These are phyloP conservation scores for Populus hybrid DNA, from an alignment of 441 rosid species.

Conservation along the genomic window DNA sequence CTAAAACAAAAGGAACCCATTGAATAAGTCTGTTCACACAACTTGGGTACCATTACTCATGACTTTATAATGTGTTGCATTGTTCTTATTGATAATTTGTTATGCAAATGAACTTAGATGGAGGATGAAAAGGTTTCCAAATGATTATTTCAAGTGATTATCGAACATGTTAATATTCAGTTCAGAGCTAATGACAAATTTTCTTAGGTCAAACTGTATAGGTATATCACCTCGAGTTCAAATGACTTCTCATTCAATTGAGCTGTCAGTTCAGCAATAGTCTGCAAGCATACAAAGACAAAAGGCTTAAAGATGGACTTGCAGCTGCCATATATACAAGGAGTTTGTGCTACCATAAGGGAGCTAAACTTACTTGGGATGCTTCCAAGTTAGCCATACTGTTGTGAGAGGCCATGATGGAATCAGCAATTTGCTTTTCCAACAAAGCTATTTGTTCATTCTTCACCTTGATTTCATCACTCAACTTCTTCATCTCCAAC, in stretches of 20 bases:
- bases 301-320: slow-evolving; percentile 23
- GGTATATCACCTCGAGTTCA: slow-evolving; percentile 83
- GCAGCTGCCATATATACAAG: slow-evolving; percentile 11
- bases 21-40: background rate
- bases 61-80: background rate
- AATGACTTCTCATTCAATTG: slow-evolving; percentile 92
- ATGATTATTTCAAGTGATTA: background rate
- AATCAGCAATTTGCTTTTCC: slow-evolving; percentile 77
- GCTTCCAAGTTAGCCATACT: slow-evolving; percentile 61
- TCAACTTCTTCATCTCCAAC: slow-evolving; percentile 67
- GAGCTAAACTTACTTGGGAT: slow-evolving; percentile 48
- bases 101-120: background rate
- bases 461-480: slow-evolving; percentile 67
- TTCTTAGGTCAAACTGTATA: slow-evolving; percentile 11
- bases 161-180: slow-evolving; percentile 3
- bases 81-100: background rate
- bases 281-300: slow-evolving; percentile 42
- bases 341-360: slow-evolving; percentile 1
- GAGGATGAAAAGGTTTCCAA: background rate
- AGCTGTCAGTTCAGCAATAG: slow-evolving; percentile 66
- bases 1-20: background rate
- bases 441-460: slow-evolving; percentile 69
- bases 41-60: background rate
- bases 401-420: slow-evolving; percentile 51
- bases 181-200: slow-evolving; percentile 5